phyloP scores from a whole-genome alignment of 169 alveolate genomes.

The Cryptosporidium meleagridis region DNA sequence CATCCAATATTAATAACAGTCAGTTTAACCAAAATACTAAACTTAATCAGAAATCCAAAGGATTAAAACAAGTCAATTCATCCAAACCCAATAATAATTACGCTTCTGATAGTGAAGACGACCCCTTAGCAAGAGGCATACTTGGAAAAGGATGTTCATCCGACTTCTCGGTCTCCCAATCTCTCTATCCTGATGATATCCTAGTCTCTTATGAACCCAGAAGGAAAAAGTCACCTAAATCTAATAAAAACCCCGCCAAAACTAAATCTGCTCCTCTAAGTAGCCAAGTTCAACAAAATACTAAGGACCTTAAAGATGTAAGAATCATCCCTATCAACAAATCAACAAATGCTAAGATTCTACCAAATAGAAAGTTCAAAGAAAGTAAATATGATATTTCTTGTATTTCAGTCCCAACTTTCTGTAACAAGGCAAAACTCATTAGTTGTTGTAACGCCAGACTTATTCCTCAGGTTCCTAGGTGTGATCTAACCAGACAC shows the following conservation, averaged over 20 bases:
- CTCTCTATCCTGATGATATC: conserved; percentile 71
- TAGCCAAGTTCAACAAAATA: background rate
- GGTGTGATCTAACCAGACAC: background rate
- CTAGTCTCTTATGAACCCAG: conserved; percentile 58
- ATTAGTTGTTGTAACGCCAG: conserved; percentile 10
- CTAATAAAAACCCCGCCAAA: background rate
- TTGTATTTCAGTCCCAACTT: conserved; percentile 51
- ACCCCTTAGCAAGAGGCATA: conserved; percentile 53
- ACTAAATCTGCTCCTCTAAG: conserved; percentile 1
- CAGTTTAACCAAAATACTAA: background rate
- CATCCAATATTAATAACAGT: conserved; percentile 20
- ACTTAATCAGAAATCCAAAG: background rate
- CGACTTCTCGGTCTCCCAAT: conserved; percentile 60
- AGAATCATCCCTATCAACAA: conserved; percentile 55
- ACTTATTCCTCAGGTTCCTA: conserved; percentile 11
- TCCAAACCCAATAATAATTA: background rate
- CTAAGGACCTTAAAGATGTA: conserved; percentile 16
- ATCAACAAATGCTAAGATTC: conserved; percentile 33
- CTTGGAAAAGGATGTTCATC: conserved; percentile 59
- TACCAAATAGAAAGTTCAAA: conserved; percentile 49
- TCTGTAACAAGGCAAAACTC: conserved; percentile 6
- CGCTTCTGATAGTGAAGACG: conserved; percentile 3
- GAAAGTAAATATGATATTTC: conserved; percentile 49
- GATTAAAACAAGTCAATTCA: background rate
- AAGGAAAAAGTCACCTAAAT: background rate